A percentile compares a stretch with the other conserved stretches of the same genome.
These are phyloP conservation scores for Macadamia integrifolia DNA, from an alignment of 164 flowering plant genomes.

Conservation along the genomic window DNA sequence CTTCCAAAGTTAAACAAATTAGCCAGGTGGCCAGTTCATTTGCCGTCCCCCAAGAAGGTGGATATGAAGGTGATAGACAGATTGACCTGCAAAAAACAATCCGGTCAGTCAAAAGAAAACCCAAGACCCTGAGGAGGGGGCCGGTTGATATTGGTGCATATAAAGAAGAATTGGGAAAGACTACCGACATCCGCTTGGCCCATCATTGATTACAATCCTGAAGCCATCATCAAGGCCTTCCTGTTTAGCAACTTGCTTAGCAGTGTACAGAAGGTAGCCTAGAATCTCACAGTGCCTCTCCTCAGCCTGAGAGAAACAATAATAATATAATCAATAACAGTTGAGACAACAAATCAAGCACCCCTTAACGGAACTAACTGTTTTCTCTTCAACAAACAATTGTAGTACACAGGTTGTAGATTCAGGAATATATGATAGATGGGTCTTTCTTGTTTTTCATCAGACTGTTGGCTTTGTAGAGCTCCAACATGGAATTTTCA, in stretches of 20 bases:
- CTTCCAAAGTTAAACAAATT: slow-evolving; percentile 11
- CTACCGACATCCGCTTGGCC: slow-evolving; percentile 75
- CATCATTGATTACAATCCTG: slow-evolving; percentile 93
- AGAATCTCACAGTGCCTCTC: slow-evolving; percentile 86
- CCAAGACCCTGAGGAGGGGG: not conserved
- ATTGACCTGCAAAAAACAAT: slow-evolving; percentile 59
- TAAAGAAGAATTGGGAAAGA: not conserved
- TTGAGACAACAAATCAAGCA: not conserved
- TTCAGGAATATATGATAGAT: too few species aligned
- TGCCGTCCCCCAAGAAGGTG: slow-evolving; percentile 95
- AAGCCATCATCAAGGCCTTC: slow-evolving; percentile 95
- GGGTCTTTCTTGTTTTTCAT: too few species aligned
- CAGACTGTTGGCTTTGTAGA: too few species aligned
- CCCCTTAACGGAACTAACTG: too few species aligned
- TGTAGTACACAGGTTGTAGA: too few species aligned
- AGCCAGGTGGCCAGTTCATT: slow-evolving; percentile 99
- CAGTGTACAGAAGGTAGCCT: slow-evolving; percentile 79
- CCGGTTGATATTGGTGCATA: not conserved
- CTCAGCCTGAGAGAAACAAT: slow-evolving; percentile 54
- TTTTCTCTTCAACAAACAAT: too few species aligned
- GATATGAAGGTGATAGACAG: slow-evolving; percentile 87
- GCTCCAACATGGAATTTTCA: too few species aligned
- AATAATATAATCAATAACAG: not conserved
- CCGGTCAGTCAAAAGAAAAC: not conserved
- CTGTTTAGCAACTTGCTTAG: slow-evolving; percentile 84